Evolutionary conservation across 2,329 filamentous ascomycete genomes (phyloP).

Genomic region (Aspergillus vadensis): DNA sequence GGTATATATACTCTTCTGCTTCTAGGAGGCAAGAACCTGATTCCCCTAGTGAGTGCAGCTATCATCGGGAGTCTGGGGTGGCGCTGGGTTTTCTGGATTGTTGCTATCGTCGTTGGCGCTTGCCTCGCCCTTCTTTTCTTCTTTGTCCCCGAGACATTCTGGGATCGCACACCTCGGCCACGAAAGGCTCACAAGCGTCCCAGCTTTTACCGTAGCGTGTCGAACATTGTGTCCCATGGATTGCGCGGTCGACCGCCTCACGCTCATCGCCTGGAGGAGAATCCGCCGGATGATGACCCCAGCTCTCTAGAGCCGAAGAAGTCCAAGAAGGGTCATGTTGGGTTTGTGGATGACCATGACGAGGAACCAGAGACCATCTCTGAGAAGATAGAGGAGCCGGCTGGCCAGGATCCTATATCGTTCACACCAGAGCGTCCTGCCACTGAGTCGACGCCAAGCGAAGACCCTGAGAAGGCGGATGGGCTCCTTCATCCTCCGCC

Average conservation of each 20-base stretch:
- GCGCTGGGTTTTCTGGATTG: slow-evolving; percentile 92
- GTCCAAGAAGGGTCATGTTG: slow-evolving; percentile 55
- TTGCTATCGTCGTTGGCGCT: slow-evolving; percentile 76
- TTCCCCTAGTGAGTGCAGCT: slow-evolving; percentile 82
- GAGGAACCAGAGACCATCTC: slow-evolving; percentile 15
- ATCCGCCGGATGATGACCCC: slow-evolving; percentile 13
- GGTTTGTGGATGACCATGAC: slow-evolving; percentile 51
- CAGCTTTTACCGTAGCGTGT: slow-evolving; percentile 37
- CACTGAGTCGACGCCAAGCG: not conserved
- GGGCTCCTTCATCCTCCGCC: slow-evolving; percentile 16
- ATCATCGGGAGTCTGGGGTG: slow-evolving; percentile 77
- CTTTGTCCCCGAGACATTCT: slow-evolving; percentile 93
- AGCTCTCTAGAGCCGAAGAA: slow-evolving; percentile 24
- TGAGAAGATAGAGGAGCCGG: slow-evolving; percentile 21
- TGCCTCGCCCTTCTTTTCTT: slow-evolving; percentile 75
- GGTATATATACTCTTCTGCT: slow-evolving; percentile 91
- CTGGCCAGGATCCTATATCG: slow-evolving; percentile 3
- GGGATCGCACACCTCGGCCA: slow-evolving; percentile 75
- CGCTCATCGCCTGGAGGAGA: slow-evolving; percentile 20
- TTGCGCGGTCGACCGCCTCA: slow-evolving; percentile 39
- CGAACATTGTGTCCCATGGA: slow-evolving; percentile 38
- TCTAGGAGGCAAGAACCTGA: slow-evolving; percentile 85
- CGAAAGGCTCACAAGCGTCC: slow-evolving; percentile 46
- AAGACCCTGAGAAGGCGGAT: slow-evolving; percentile 21
- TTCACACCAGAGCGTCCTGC: not conserved